Evolutionary conservation across 768 basidiomycete genomes (phyloP).

Genomic region (Calocera viscosa): DNA sequence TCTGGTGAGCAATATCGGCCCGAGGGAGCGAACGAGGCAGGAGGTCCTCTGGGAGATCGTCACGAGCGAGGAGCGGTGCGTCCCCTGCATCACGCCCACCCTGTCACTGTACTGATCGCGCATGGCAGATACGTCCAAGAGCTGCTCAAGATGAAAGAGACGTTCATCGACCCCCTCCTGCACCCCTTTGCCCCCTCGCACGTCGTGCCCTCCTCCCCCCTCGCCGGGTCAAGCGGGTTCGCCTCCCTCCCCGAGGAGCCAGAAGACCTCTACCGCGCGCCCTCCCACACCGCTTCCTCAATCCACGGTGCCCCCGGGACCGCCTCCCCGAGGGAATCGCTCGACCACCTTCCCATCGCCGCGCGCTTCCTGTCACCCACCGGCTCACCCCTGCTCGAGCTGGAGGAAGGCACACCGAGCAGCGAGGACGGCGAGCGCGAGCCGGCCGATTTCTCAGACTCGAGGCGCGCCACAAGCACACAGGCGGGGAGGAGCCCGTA

Average conservation of each 20-base stretch:
- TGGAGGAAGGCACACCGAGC: conserved; percentile 10
- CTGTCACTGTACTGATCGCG: neutral
- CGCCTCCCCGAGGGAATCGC: conserved; percentile 45
- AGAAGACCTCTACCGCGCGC: conserved; percentile 17
- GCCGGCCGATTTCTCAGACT: neutral
- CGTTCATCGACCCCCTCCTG: conserved; percentile 78
- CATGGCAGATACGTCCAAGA: conserved; percentile 75
- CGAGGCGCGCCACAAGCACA: neutral
- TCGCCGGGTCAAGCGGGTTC: conserved; percentile 15
- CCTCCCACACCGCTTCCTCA: conserved; percentile 44
- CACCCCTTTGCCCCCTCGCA: conserved; percentile 54
- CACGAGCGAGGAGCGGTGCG: conserved; percentile 83
- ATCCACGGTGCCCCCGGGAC: conserved; percentile 37
- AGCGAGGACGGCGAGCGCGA: conserved; percentile 9
- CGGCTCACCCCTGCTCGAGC: neutral
- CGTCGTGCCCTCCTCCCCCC: conserved; percentile 19
- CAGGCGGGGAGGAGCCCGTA: conserved; percentile 14
- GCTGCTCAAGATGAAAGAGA: conserved; percentile 81
- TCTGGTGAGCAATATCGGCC: conserved; percentile 83
- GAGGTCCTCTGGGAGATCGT: conserved; percentile 97
- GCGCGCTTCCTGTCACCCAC: conserved; percentile 76
- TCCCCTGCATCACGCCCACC: conserved; percentile 10
- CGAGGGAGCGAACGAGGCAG: conserved; percentile 85
- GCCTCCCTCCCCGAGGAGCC: conserved; percentile 11
- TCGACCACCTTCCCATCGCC: conserved; percentile 74